These are phyloP conservation scores for Chaetomium sp. DNA, from an alignment of 2,329 filamentous ascomycete species.

Conservation along the genomic window DNA sequence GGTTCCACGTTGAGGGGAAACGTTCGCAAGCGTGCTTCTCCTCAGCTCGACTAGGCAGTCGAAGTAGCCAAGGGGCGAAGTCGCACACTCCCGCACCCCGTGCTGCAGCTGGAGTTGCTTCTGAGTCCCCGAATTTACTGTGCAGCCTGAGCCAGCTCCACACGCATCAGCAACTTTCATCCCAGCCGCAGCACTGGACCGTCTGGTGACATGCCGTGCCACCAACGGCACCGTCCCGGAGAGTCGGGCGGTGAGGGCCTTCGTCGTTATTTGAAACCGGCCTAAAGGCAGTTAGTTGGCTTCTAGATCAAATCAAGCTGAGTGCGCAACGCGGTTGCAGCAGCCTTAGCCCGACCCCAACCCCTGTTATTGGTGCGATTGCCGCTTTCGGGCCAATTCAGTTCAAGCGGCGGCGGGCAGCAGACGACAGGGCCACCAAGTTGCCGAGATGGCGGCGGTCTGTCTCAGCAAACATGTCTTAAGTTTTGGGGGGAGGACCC, in stretches of 20 bases:
- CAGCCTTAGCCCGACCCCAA: neutral
- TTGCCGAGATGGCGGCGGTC: slow-evolving; percentile 8
- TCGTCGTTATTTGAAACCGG: slow-evolving; percentile 5
- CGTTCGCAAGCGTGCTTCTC: neutral
- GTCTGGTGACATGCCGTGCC: slow-evolving; percentile 10
- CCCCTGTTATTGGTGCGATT: slow-evolving; percentile 23
- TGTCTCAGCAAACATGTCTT: slow-evolving; percentile 13
- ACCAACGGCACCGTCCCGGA: slow-evolving; percentile 5
- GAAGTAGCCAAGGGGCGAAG: slow-evolving; percentile 17
- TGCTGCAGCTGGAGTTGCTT: slow-evolving; percentile 6
- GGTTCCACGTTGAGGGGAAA: slow-evolving; percentile 5
- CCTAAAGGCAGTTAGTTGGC: neutral
- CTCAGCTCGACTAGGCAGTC: slow-evolving; percentile 3
- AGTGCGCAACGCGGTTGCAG: slow-evolving; percentile 4
- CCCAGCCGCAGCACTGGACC: neutral
- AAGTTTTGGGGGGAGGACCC: neutral
- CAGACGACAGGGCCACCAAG: neutral
- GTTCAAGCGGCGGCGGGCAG: slow-evolving; percentile 18
- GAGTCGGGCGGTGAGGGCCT: neutral
- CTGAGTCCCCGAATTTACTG: neutral
- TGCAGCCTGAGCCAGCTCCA: slow-evolving; percentile 4
- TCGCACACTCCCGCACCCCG: neutral
- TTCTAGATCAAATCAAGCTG: neutral
- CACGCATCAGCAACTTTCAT: neutral
- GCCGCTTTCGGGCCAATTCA: slow-evolving; percentile 18